Percentiles rank a stretch among this genome's conserved stretches.
Evolutionary conservation across 345 rosid species (phyloP).

Genomic region (Eucalyptus erythrocorys): DNA sequence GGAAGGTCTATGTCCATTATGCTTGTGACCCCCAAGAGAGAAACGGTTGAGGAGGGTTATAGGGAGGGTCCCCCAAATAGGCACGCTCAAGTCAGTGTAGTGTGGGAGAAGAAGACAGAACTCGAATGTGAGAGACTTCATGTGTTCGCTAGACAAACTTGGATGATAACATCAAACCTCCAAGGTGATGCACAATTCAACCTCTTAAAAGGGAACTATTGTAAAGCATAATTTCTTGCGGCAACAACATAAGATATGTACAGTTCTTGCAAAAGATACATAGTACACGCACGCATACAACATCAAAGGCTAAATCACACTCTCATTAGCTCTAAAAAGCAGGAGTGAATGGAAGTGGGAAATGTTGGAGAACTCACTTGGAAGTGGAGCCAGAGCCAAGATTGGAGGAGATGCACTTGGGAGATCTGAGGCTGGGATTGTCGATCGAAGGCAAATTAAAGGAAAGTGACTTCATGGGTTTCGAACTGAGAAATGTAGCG

Average conservation of each 20-base stretch:
- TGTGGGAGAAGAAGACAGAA: too few relatives aligned
- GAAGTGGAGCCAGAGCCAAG: neutral
- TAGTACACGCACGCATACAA: neutral
- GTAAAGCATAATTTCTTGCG: neutral
- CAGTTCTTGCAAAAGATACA: neutral
- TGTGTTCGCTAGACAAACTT: neutral
- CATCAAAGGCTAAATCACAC: neutral
- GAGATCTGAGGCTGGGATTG: neutral
- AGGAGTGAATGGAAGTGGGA: neutral
- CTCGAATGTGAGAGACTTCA: too few relatives aligned
- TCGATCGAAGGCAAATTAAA: neutral
- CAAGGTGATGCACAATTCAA: neutral
- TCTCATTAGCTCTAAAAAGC: neutral
- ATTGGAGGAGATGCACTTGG: neutral
- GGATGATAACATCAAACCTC: neutral
- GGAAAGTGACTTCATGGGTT: neutral
- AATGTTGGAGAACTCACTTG: neutral
- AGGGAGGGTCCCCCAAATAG: too few relatives aligned
- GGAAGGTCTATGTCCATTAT: neutral
- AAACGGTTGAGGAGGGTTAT: neutral
- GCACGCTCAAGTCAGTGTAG: too few relatives aligned
- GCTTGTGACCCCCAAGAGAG: neutral
- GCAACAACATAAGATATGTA: neutral
- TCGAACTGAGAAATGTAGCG: neutral
- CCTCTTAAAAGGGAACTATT: neutral